phyloP scores from a whole-genome alignment of 495 filamentous ascomycete genomes.

The Aspergillus panamensis region DNA sequence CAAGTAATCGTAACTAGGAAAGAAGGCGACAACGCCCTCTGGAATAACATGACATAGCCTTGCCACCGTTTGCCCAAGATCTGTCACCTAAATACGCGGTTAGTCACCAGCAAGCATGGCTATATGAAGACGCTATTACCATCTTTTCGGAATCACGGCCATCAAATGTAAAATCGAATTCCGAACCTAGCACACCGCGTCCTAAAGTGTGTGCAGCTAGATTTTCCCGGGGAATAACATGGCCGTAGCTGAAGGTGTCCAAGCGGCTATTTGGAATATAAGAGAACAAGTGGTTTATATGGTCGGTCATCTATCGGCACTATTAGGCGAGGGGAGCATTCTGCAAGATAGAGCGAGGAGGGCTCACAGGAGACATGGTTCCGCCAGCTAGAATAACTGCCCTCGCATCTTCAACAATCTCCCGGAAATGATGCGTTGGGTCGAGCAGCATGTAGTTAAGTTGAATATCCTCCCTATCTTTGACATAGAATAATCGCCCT shows the following conservation, averaged over 20 bases:
- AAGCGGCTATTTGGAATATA: constrained; percentile 62
- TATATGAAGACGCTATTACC: constrained; percentile 31
- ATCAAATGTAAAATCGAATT: constrained; percentile 86
- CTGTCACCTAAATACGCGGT: constrained; percentile 53
- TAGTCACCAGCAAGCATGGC: neutral
- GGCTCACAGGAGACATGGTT: constrained; percentile 83
- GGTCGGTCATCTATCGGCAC: constrained; percentile 70
- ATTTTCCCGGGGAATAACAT: constrained; percentile 84
- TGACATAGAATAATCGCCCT: constrained; percentile 79
- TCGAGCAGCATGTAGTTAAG: constrained; percentile 92
- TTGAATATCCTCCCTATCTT: constrained; percentile 51
- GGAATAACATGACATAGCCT: constrained; percentile 71
- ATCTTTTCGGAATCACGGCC: constrained; percentile 58
- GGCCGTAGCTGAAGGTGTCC: constrained; percentile 83
- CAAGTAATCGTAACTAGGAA: constrained; percentile 90
- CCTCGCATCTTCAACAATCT: constrained; percentile 79
- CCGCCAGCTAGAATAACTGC: constrained; percentile 91
- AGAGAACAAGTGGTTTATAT: constrained; percentile 78
- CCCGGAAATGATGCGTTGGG: constrained; percentile 85
- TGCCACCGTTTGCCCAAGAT: constrained; percentile 69
- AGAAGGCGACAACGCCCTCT: constrained; percentile 93
- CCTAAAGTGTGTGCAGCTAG: constrained; percentile 67
- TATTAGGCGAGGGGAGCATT: constrained; percentile 6
- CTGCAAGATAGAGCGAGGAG: neutral
- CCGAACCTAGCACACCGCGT: constrained; percentile 50